phyloP scores from a whole-genome alignment of 2,329 filamentous ascomycete species.

The Tolypocladium nubicola region DNA sequence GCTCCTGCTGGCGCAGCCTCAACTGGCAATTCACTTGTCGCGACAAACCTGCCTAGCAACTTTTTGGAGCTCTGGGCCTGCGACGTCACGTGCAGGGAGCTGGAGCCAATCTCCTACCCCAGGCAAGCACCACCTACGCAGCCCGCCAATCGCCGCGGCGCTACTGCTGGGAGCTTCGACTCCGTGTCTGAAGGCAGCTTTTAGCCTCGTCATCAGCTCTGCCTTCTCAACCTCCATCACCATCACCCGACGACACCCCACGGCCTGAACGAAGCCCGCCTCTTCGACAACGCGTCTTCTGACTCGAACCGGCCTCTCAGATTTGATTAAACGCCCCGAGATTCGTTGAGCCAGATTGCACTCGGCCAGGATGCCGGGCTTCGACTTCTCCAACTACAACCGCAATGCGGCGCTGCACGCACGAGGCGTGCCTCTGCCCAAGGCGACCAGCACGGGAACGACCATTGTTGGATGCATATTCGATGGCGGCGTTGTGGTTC shows the following conservation, averaged over 20 bases:
- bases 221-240: slow-evolving; percentile 5
- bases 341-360: background rate
- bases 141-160: slow-evolving; percentile 15
- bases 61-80: slow-evolving; percentile 9
- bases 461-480: slow-evolving; percentile 98
- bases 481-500: slow-evolving; percentile 87
- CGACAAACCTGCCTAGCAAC: slow-evolving; percentile 7
- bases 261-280: background rate
- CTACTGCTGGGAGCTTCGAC: slow-evolving; percentile 11
- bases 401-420: slow-evolving; percentile 95
- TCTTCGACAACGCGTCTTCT: background rate
- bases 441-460: slow-evolving; percentile 96
- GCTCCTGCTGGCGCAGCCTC: background rate
- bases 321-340: slow-evolving; percentile 1
- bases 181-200: slow-evolving; percentile 32
- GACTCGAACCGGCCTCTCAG: slow-evolving; percentile 1
- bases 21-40: slow-evolving; percentile 2
- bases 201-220: slow-evolving; percentile 45
- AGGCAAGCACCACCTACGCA: slow-evolving; percentile 8
- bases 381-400: slow-evolving; percentile 99
- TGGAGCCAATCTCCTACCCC: background rate
- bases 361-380: slow-evolving; percentile 68
- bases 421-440: slow-evolving; percentile 85
- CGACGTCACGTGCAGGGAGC: slow-evolving; percentile 14
- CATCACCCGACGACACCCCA: slow-evolving; percentile 1